These are phyloP conservation scores for Zygotorulaspora sp. DNA, from an alignment of 805 yeast genomes.

Conservation along the genomic window DNA sequence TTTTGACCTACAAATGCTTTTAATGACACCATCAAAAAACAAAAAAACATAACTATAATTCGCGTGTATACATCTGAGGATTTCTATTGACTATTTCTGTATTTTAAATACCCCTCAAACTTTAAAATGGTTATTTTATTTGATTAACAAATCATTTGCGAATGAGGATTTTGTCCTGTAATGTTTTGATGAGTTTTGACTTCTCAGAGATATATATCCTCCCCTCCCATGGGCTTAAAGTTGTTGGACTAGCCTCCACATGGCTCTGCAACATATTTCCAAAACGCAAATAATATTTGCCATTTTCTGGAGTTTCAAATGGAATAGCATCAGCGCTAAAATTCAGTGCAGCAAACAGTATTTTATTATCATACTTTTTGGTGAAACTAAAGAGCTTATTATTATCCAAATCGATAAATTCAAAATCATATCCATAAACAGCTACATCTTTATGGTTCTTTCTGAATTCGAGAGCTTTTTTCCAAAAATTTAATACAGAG, in stretches of 20 bases:
- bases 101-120: too few relatives aligned
- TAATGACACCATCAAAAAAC: too few relatives aligned
- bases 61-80: too few relatives aligned
- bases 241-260: slow-evolving; percentile 18
- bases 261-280: slow-evolving; percentile 34
- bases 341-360: slow-evolving; percentile 41
- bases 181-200: too few relatives aligned
- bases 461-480: slow-evolving; percentile 41
- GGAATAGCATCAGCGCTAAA: slow-evolving; percentile 36
- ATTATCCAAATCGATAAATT: slow-evolving; percentile 42
- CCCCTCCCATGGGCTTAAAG: slow-evolving; percentile 44
- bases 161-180: too few relatives aligned
- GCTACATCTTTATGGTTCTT: slow-evolving; percentile 42
- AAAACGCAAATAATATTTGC: slow-evolving; percentile 22
- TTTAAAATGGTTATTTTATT: too few relatives aligned
- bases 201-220: slow-evolving; percentile 41
- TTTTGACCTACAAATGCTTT: too few relatives aligned
- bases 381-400: slow-evolving; percentile 40
- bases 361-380: slow-evolving; percentile 36
- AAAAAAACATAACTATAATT: too few relatives aligned
- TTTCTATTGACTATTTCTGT: too few relatives aligned
- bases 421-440: slow-evolving; percentile 43
- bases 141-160: too few relatives aligned
- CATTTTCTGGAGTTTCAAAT: slow-evolving; percentile 33
- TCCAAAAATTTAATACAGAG: slow-evolving; percentile 46